A percentile compares a stretch with the other conserved stretches of the same genome.
Evolutionary conservation across 495 filamentous ascomycete genomes (phyloP).

Genomic region (Hypoxylon rickii): DNA sequence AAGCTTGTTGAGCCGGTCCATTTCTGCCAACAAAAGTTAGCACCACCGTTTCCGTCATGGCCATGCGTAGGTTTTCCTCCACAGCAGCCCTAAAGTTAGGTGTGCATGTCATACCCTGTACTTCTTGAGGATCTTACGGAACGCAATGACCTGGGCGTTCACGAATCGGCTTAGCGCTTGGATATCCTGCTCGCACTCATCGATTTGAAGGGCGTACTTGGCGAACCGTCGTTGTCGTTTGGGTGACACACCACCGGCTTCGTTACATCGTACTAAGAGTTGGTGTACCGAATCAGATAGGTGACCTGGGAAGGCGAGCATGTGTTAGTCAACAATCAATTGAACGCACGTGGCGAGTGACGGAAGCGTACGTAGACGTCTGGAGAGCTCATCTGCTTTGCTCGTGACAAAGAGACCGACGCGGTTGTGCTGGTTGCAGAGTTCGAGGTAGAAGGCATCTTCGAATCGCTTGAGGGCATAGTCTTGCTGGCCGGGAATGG

Average conservation of each 20-base stretch:
- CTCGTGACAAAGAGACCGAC: slow-evolving; percentile 71
- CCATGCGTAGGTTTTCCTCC: slow-evolving; percentile 13
- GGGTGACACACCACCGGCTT: slow-evolving; percentile 38
- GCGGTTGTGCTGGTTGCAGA: slow-evolving; percentile 67
- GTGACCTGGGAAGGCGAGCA: slow-evolving; percentile 46
- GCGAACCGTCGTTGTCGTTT: slow-evolving; percentile 50
- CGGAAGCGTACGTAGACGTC: slow-evolving; percentile 58
- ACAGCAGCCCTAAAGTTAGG: slow-evolving; percentile 13
- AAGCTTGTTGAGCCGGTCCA: slow-evolving; percentile 69
- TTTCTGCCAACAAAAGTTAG: slow-evolving; percentile 48
- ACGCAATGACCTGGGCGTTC: slow-evolving; percentile 65
- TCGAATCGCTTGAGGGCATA: slow-evolving; percentile 61
- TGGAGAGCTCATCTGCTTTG: slow-evolving; percentile 69
- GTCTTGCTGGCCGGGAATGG: slow-evolving; percentile 66
- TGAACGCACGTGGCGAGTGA: slow-evolving; percentile 14
- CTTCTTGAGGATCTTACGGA: slow-evolving; percentile 77
- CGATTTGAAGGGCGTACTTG: slow-evolving; percentile 52
- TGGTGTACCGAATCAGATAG: slow-evolving; percentile 56
- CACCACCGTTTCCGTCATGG: slow-evolving; percentile 5
- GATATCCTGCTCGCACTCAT: slow-evolving; percentile 65
- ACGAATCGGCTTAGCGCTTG: slow-evolving; percentile 64
- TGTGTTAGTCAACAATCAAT: slow-evolving; percentile 24
- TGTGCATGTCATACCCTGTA: slow-evolving; percentile 53
- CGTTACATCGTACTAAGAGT: slow-evolving; percentile 48
- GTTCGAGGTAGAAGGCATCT: slow-evolving; percentile 62